Percentiles rank a stretch among this genome's conserved stretches.
Conservation (phyloP, 495 filamentous ascomycete species). For the Trichoderma virens region DNA sequence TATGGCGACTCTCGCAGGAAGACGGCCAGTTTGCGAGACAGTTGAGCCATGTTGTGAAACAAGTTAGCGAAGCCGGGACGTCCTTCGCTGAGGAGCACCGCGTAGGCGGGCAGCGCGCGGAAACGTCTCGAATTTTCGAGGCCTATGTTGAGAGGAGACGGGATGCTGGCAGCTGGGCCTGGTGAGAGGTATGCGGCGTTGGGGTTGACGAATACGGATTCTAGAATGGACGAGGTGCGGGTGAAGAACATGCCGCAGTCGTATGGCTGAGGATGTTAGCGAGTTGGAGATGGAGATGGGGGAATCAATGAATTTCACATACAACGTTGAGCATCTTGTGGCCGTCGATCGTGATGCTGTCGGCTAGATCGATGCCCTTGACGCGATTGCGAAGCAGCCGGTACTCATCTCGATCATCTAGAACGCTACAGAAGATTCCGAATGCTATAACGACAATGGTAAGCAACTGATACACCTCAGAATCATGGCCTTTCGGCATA, state of each 20-base stretch:
- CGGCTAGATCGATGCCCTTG: conserved; percentile 70
- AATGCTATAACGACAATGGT: conserved; percentile 62
- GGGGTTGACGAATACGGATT: conserved; percentile 68
- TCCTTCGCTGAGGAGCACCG: conserved; percentile 70
- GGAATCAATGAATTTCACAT: conserved; percentile 7
- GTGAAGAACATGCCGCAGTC: conserved; percentile 88
- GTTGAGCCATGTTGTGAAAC: conserved; percentile 59
- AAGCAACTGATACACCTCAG: too few species aligned
- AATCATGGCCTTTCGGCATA: too few species aligned
- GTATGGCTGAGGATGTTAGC: conserved; percentile 52
- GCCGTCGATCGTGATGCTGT: conserved; percentile 78
- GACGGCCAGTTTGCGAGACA: conserved; percentile 59
- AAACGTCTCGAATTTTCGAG: conserved; percentile 90
- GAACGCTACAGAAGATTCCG: conserved; percentile 67
- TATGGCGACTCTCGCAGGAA: conserved; percentile 47
- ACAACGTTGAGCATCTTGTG: conserved; percentile 92
- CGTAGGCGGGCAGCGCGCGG: conserved; percentile 81
- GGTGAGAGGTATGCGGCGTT: conserved; percentile 75
- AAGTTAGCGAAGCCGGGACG: conserved; percentile 60
- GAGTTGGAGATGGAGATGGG: background rate
- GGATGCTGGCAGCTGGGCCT: conserved; percentile 40
- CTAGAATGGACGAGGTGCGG: conserved; percentile 47
- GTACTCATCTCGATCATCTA: conserved; percentile 56
- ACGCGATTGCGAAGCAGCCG: conserved; percentile 42
- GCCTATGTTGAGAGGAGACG: conserved; percentile 79